These are phyloP conservation scores for Haemoproteus tartakovskyi DNA, from an alignment of 169 alveolate genomes.

Conservation along the genomic window DNA sequence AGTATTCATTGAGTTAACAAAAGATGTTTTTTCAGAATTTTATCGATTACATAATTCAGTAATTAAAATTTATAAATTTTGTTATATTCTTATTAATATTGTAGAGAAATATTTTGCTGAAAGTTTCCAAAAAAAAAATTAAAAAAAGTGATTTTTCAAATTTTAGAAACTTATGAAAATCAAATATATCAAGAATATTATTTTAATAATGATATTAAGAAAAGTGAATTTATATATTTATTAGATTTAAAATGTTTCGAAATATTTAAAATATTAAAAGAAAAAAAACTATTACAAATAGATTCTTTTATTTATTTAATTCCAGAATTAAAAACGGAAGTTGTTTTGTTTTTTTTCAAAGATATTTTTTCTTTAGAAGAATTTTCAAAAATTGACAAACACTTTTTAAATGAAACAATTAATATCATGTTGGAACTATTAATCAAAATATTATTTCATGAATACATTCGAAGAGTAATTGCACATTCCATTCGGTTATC, in stretches of 20 bases:
- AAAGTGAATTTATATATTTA: not conserved
- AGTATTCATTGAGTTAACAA: slow-evolving; percentile 2
- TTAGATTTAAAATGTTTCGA: not conserved
- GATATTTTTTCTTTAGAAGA: slow-evolving; percentile 21
- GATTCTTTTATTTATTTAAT: slow-evolving; percentile 6
- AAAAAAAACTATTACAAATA: not conserved
- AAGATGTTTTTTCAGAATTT: slow-evolving; percentile 5
- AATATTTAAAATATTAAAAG: slow-evolving; percentile 3
- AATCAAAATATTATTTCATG: slow-evolving; percentile 19
- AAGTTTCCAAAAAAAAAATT: not conserved
- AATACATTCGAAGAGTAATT: slow-evolving; percentile 6
- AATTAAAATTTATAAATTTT: slow-evolving; percentile 6
- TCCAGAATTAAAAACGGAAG: slow-evolving; percentile 14
- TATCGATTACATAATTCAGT: slow-evolving; percentile 4
- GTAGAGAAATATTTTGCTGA: slow-evolving; percentile 14
- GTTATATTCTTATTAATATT: slow-evolving; percentile 14
- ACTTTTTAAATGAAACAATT: slow-evolving; percentile 6
- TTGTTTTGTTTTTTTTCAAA: slow-evolving; percentile 34
- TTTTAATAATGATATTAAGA: not conserved
- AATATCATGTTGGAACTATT: slow-evolving; percentile 10
- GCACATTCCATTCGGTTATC: not conserved
- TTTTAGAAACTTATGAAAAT: too few species aligned
- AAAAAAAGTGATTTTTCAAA: too few species aligned
- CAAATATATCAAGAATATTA: too few species aligned
- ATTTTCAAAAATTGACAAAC: not conserved